Evolutionary conservation across 2,329 filamentous ascomycete genomes (phyloP).

Genomic region (Ophiosphaerella narmari): DNA sequence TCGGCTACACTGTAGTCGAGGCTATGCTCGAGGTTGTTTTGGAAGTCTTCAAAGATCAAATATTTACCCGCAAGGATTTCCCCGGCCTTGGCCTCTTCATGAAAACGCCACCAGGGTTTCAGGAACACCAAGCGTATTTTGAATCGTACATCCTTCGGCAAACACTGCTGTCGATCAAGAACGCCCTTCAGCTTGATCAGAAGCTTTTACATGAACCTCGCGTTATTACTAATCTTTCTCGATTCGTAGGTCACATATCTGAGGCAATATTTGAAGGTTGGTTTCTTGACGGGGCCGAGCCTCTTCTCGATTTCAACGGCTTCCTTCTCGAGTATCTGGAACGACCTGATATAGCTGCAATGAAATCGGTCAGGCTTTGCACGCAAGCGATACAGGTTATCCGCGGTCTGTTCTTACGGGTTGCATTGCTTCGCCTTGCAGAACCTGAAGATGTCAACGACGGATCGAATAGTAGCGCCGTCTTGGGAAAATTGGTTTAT

Average conservation of each 20-base stretch:
- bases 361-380: conserved; percentile 92
- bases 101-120: conserved; percentile 88
- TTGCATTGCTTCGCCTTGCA: conserved; percentile 80
- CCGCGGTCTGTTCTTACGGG: conserved; percentile 74
- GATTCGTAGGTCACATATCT: conserved; percentile 78
- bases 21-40: conserved; percentile 77
- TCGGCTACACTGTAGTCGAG: conserved; percentile 74
- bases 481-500: conserved; percentile 86
- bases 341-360: conserved; percentile 74
- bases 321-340: conserved; percentile 87
- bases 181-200: conserved; percentile 71
- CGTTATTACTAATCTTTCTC: conserved; percentile 82
- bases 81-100: conserved; percentile 81
- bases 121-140: conserved; percentile 94
- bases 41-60: conserved; percentile 81
- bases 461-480: conserved; percentile 67
- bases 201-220: conserved; percentile 78
- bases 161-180: conserved; percentile 72
- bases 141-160: conserved; percentile 85
- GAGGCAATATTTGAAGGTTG: conserved; percentile 95
- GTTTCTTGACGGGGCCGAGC: conserved; percentile 87
- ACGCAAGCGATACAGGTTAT: conserved; percentile 79
- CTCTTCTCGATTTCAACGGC: conserved; percentile 83
- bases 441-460: conserved; percentile 73
- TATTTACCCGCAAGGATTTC: conserved; percentile 88